Evolutionary conservation across 345 rosid genomes (phyloP), one percentile per base, ranked within the genome.

Genomic region (Trapa bicornis): DNA sequence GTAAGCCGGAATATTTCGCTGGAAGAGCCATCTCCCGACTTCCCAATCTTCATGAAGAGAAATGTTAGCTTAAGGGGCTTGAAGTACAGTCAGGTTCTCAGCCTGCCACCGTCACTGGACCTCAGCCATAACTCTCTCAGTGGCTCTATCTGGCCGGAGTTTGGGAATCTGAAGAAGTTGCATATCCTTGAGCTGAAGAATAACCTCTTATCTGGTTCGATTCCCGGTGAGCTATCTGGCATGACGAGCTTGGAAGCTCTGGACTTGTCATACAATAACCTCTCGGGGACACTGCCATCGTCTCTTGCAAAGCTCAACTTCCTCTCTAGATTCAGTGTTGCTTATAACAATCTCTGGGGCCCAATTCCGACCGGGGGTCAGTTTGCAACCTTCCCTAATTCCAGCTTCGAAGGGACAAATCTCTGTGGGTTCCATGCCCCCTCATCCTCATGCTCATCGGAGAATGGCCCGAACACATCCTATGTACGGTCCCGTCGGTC

Each of bases 371-470:
- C 69, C 0, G 87, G 81, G 67, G 81, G 83, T 70, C 98, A 92
- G 75, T 89, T 92, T 74, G 77, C 47, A 65, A 87, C 87, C 42
- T 92, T 92, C 52, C 90, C 94, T 6, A 85, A 81, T 73, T 81
- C 96, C 50, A 89, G 98, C 80, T 89, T 89, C 6, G 95, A 87
- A 77, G 89, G 81, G 35, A 92, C 87, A 61, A 33, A 65, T 61
- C 92, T 92, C 14, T 89, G 98, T n/a, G 95, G 96, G n/a, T 88
- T 86, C 32, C 89, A 84, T 32, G 66, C 80, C 68, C 66, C 68
- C 54, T 71, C 52, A 38, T 89, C 96, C 80, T 57, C 42, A 3
- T 35, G 35, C 53, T 68, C 3, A 78, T 77, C 69, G 78, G 61
- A 47, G 80, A 32, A 22, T 22, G 29, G 29, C 29, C 29, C 29